Conservation (phyloP, 495 filamentous ascomycete genomes). For the Penicillium odoratum region DNA sequence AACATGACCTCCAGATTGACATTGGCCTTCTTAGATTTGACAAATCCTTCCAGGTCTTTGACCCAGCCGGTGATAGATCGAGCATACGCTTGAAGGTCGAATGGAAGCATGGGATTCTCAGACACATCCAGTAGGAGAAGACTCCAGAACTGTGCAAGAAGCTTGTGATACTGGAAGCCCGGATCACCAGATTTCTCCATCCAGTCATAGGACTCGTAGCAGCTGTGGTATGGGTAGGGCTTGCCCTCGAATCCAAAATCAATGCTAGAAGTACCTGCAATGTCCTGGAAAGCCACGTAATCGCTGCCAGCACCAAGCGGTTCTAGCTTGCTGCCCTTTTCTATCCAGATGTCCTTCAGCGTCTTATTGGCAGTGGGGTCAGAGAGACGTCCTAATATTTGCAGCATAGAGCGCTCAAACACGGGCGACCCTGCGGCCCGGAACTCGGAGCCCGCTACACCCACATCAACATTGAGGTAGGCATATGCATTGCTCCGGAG, state of each 20-base stretch:
- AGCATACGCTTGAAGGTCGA: slow-evolving; percentile 79
- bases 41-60: slow-evolving; percentile 64
- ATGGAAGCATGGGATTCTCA: slow-evolving; percentile 77
- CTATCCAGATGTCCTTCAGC: slow-evolving; percentile 73
- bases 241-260: slow-evolving; percentile 79
- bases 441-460: slow-evolving; percentile 72
- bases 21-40: slow-evolving; percentile 50
- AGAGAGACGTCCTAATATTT: slow-evolving; percentile 67
- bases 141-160: slow-evolving; percentile 75
- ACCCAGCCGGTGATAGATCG: slow-evolving; percentile 60
- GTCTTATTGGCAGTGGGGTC: slow-evolving; percentile 75
- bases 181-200: slow-evolving; percentile 78
- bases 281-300: slow-evolving; percentile 88
- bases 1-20: slow-evolving; percentile 60
- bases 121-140: slow-evolving; percentile 84
- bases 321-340: slow-evolving; percentile 56
- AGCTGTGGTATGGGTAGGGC: slow-evolving; percentile 74
- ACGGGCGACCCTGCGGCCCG: slow-evolving; percentile 76
- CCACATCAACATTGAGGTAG: slow-evolving; percentile 92
- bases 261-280: slow-evolving; percentile 86
- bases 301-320: slow-evolving; percentile 81
- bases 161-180: slow-evolving; percentile 75
- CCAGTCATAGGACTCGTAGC: slow-evolving; percentile 88
- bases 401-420: slow-evolving; percentile 68
- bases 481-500: slow-evolving; percentile 66